These are phyloP conservation scores for Linnemannia hyalina DNA, from an alignment of 192 early-diverging fungal species.

Conservation along the genomic window DNA sequence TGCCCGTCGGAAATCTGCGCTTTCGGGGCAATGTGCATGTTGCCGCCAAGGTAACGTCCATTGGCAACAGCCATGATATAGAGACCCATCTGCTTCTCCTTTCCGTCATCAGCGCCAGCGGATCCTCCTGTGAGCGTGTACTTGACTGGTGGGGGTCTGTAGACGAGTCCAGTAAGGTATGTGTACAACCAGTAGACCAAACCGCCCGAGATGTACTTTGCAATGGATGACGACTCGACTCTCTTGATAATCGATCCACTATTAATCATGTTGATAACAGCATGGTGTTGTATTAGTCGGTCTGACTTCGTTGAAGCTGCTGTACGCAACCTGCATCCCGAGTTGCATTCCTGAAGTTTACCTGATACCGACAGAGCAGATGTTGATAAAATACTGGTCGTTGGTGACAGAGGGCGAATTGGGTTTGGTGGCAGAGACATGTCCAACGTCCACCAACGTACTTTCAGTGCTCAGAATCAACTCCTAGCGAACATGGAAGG, in stretches of 20 bases:
- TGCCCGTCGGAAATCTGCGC: slow-evolving; percentile 34
- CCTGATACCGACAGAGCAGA: slow-evolving; percentile 48
- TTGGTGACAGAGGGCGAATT: slow-evolving; percentile 8
- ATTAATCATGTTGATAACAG: background rate
- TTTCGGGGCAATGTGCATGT: slow-evolving; percentile 51
- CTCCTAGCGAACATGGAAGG: background rate
- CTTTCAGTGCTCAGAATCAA: slow-evolving; percentile 30
- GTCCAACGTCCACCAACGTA: slow-evolving; percentile 36
- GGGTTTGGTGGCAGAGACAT: slow-evolving; percentile 24
- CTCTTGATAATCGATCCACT: slow-evolving; percentile 49
- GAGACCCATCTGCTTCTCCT: slow-evolving; percentile 28
- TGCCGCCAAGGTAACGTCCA: slow-evolving; percentile 36
- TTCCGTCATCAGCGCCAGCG: background rate
- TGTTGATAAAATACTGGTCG: slow-evolving; percentile 49
- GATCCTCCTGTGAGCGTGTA: slow-evolving; percentile 10
- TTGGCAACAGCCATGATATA: slow-evolving; percentile 55
- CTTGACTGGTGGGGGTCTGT: slow-evolving; percentile 30
- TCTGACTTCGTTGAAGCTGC: background rate
- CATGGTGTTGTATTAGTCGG: background rate
- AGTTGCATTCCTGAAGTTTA: background rate
- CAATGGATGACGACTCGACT: slow-evolving; percentile 39
- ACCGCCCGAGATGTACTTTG: slow-evolving; percentile 40
- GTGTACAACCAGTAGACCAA: slow-evolving; percentile 52
- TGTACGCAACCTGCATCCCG: background rate
- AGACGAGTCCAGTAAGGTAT: slow-evolving; percentile 37